Evolutionary conservation across 164 flowering plant species (phyloP).

Genomic region (Kalanchoe fedtschenkoi): DNA sequence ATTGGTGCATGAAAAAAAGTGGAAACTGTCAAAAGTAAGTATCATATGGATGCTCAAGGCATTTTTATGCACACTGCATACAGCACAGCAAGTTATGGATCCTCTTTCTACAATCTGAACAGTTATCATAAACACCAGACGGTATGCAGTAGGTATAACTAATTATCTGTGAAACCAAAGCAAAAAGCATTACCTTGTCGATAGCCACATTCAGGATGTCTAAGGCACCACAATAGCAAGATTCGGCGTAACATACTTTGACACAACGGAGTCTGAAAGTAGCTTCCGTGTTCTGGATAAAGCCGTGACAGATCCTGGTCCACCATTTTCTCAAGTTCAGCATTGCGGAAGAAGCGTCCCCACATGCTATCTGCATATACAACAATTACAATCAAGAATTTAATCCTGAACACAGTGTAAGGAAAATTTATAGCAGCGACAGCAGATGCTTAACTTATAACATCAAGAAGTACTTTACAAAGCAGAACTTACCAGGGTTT

Average conservation of each 20-base stretch:
- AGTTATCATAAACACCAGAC: not conserved
- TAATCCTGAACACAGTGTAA: not conserved
- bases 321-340: constrained; percentile 85
- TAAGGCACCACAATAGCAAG: constrained; percentile 82
- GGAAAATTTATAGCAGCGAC: not conserved
- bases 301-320: constrained; percentile 89
- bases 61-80: not conserved
- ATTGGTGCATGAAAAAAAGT: no score
- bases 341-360: constrained; percentile 87
- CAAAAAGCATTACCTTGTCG: constrained; percentile 53
- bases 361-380: constrained; percentile 80
- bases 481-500: constrained; percentile 53
- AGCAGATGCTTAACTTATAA: not conserved
- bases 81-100: not conserved
- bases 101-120: not conserved
- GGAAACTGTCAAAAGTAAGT: no score
- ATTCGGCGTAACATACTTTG: constrained; percentile 81
- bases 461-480: not conserved
- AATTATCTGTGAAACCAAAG: not conserved
- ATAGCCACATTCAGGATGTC: constrained; percentile 80
- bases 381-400: not conserved
- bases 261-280: constrained; percentile 76
- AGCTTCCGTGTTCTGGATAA: constrained; percentile 89
- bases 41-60: not conserved
- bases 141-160: no score